Base-by-base conservation (phyloP, 139 green algal species). In the Volvox reticuliferus region DNA sequence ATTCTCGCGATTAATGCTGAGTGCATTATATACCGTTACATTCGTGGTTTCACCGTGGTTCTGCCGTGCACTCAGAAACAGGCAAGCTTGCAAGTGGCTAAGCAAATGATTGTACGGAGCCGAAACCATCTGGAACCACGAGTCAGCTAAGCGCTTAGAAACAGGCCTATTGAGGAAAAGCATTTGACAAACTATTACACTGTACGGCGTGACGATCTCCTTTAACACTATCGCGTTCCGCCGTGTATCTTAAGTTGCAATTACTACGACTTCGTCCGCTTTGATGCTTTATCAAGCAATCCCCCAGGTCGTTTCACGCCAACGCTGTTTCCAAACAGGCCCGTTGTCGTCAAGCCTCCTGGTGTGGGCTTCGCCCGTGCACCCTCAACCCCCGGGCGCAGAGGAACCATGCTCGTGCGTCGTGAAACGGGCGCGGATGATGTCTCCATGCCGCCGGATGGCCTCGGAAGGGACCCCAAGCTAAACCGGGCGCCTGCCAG, bases 401-500 rank as follows among this genome's bases (percentile, higher is more conserved):
- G 80, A 17, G 80, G 80, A n/a, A 73, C 16, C 13, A 88, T 35
- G 82, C 82, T 88, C 82, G 78, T 88, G 82, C 82, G 82, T 62
- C 78, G 77, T 5, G 33, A 35, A 26, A n/a, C 83, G 17, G 22
- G 14, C 44, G 61, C 79, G 12, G 24, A 65, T n/a, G 24, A 26
- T 3, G 81, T 33, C 30, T 71, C 80, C 37, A 16, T 55, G 44
- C 44, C 44, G 44, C 44, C 44, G 44, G 44, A 55, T 55, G 44
- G 44, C 44, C 9, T 55, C 44, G 44, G 44, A 55, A 55, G 71
- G 71, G 32, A 36, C 26, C 71, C 71, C 22, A 79, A 32, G 71
- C 71, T 79, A 20, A 73, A 73, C 65, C 65, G 65, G 44, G 44
- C 5, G 44, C 44, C 44, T 55, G 44, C 44, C 9, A 9, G 44